A percentile compares a stretch with the other conserved stretches of the same genome.
Evolutionary conservation across 352 stramenopile species (phyloP).

Genomic region (Phytophthora agathidicida): DNA sequence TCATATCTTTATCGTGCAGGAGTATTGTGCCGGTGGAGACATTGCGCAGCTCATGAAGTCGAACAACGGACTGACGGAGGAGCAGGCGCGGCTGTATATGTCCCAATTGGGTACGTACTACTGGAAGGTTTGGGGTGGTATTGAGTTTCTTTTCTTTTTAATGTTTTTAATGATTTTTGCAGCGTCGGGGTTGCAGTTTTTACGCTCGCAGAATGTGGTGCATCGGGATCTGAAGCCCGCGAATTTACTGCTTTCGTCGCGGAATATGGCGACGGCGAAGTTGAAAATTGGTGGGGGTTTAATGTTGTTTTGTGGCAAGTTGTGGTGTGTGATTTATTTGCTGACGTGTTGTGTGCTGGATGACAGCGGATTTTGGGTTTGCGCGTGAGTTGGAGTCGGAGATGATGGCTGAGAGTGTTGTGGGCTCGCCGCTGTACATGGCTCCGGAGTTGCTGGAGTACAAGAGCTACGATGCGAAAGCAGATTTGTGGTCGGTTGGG

Average conservation of each 20-base stretch:
- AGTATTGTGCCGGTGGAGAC: conserved; percentile 82
- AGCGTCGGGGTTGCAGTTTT: conserved; percentile 78
- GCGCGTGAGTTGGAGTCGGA: conserved; percentile 70
- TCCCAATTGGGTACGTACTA: conserved; percentile 64
- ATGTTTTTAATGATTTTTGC: conserved; percentile 2
- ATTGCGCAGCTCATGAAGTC: conserved; percentile 77
- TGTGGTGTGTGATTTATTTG: conserved; percentile 34
- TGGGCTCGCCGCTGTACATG: conserved; percentile 84
- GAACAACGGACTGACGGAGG: conserved; percentile 60
- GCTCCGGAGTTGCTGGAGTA: conserved; percentile 81
- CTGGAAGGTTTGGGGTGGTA: background rate
- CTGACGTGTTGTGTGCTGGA: conserved; percentile 1
- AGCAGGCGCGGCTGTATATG: conserved; percentile 79
- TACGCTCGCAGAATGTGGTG: conserved; percentile 78
- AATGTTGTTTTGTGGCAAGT: background rate
- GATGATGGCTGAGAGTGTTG: conserved; percentile 81
- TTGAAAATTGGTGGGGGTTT: conserved; percentile 84
- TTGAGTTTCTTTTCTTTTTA: background rate
- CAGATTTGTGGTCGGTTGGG: conserved; percentile 79
- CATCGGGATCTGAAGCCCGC: conserved; percentile 81
- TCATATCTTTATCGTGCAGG: conserved; percentile 86
- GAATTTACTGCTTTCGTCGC: conserved; percentile 76
- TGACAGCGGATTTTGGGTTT: conserved; percentile 75
- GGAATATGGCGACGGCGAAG: conserved; percentile 67
- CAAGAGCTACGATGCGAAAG: conserved; percentile 87